Conservation (phyloP, 352 stramenopile genomes). For the Phytophthora pistaciae region DNA sequence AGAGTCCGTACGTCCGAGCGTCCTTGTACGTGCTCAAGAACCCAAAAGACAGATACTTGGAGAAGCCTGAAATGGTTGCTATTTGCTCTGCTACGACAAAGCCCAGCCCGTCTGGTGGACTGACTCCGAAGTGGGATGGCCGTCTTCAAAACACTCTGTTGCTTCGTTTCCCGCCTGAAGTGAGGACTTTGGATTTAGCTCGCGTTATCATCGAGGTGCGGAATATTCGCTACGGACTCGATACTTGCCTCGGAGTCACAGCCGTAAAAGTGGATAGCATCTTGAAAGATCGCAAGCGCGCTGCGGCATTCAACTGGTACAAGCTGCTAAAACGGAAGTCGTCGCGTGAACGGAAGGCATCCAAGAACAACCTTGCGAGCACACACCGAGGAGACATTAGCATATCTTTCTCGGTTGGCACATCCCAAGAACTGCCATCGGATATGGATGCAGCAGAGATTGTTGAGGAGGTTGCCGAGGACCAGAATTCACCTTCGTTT, state of each 20-base stretch:
- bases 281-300: slow-evolving; percentile 76
- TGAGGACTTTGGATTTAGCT: slow-evolving; percentile 68
- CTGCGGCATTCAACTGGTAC: slow-evolving; percentile 89
- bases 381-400: slow-evolving; percentile 79
- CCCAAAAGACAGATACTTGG: slow-evolving; percentile 75
- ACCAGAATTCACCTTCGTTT: slow-evolving; percentile 32
- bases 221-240: slow-evolving; percentile 86
- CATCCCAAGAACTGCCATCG: slow-evolving; percentile 78
- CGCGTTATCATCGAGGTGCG: slow-evolving; percentile 89
- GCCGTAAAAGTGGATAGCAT: slow-evolving; percentile 87
- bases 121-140: slow-evolving; percentile 79
- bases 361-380: slow-evolving; percentile 53
- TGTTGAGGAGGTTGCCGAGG: slow-evolving; percentile 43
- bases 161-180: slow-evolving; percentile 72
- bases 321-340: slow-evolving; percentile 86
- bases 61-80: slow-evolving; percentile 81
- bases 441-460: slow-evolving; percentile 59
- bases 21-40: slow-evolving; percentile 89
- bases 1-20: slow-evolving; percentile 86
- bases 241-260: slow-evolving; percentile 86
- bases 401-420: slow-evolving; percentile 86
- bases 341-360: slow-evolving; percentile 59
- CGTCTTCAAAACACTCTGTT: slow-evolving; percentile 85
- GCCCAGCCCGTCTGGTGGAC: slow-evolving; percentile 76
- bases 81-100: slow-evolving; percentile 85